phyloP scores from a whole-genome alignment of 2,329 filamentous ascomycete species.

The Onygenales sp. region DNA sequence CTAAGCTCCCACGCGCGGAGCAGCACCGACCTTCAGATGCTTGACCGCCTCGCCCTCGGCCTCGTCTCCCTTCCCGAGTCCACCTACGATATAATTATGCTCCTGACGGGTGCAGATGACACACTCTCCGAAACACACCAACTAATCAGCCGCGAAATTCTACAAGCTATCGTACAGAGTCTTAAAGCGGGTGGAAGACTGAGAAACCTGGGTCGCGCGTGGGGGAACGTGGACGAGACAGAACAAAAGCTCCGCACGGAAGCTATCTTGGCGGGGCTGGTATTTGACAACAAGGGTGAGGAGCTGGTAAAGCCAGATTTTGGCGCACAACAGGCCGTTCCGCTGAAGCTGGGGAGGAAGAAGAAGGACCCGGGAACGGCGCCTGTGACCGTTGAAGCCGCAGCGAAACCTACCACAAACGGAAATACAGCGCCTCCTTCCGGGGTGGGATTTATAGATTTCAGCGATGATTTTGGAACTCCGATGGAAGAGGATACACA shows the following conservation, averaged over 20 bases:
- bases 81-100: constrained; percentile 75
- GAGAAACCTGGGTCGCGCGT: constrained; percentile 20
- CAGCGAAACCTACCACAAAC: constrained; percentile 23
- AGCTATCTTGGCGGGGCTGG: constrained; percentile 72
- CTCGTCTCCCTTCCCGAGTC: constrained; percentile 65
- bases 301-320: constrained; percentile 65
- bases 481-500: constrained; percentile 43
- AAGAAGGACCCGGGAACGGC: constrained; percentile 29
- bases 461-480: constrained; percentile 53
- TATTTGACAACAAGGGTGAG: constrained; percentile 46
- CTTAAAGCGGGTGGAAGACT: constrained; percentile 62
- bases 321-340: constrained; percentile 47
- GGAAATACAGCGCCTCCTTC: constrained; percentile 31
- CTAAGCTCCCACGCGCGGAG: constrained; percentile 64
- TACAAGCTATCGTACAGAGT: constrained; percentile 58
- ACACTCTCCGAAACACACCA: constrained; percentile 35
- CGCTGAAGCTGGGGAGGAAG: constrained; percentile 56
- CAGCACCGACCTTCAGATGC: constrained; percentile 88
- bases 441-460: constrained; percentile 60
- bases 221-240: not conserved
- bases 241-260: constrained; percentile 43
- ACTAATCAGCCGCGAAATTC: constrained; percentile 58
- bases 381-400: constrained; percentile 14
- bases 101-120: constrained; percentile 70
- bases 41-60: constrained; percentile 79